Base-by-base conservation (phyloP, 345 rosid genomes). In the Excoecaria agallocha region DNA sequence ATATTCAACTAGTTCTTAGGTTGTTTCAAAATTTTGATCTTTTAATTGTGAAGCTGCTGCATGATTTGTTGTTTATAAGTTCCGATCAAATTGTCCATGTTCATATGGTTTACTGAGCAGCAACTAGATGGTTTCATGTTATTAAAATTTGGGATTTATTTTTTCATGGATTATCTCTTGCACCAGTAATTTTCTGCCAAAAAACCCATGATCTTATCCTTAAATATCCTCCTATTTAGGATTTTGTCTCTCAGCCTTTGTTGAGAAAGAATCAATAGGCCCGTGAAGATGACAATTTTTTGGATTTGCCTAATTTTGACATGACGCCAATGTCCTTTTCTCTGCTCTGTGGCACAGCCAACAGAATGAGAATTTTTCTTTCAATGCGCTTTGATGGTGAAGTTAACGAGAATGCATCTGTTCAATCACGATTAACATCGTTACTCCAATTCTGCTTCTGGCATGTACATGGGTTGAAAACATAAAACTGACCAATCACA, bases 1-100 rank as follows among this genome's bases (percentile, higher is more conserved):
- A 79, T 71, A 65, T 70, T 80, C 84, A 0, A 84, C 86, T 7
- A 84, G 89, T 62, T 6, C 17, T 15, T 62, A 12, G 20, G 15
- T 62, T 35, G 9, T 16, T 35, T 15, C 1, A 55, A 8, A 19
- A 30, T 12, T 38, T 61, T 37, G 22, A 43, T 24, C 6, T 70
- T 56, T 41, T 3, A 5, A 15, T 59, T 15, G 19, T 17, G 37
- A 24, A 12, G 57, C 19, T 35, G 5, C 9, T 71, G 9, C 1
- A 55, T 39, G 35, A 6, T 39, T 70, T 41, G 7, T 13, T 13
- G 0, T 38, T 20, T 12, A n/a, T 22, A 0, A 6, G 43, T 70
- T 43, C 10, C 49, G 49, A 7, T 48, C 52, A 22, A 43, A 11
- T 30, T 2, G 30, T 30, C 30, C 30, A 30, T 30, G 30, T 30